A percentile compares a stretch with the other conserved stretches of the same genome.
Conservation (phyloP, 2,329 filamentous ascomycete species). For the Ceratocystis lukuohia region DNA sequence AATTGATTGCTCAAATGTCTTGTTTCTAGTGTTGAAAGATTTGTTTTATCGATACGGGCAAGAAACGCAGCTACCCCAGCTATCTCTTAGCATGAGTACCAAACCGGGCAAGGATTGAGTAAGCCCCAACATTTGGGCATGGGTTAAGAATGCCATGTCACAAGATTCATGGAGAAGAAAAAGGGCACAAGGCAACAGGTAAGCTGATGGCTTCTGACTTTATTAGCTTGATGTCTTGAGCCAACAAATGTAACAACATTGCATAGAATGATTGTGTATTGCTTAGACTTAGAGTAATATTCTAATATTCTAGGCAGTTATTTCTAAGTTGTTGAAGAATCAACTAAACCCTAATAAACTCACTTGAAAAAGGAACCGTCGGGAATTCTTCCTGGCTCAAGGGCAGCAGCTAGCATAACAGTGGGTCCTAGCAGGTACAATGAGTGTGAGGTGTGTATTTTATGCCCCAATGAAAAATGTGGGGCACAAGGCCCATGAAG, state of each 20-base stretch:
- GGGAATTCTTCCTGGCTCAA: constrained; percentile 1
- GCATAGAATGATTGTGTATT: too few relatives aligned
- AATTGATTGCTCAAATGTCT: not conserved
- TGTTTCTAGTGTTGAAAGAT: not conserved
- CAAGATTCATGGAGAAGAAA: not conserved
- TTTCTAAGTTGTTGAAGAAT: too few relatives aligned
- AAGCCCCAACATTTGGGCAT: constrained; percentile 4
- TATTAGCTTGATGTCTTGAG: too few relatives aligned
- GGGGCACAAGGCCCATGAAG: not conserved
- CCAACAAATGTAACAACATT: too few relatives aligned
- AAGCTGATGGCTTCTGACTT: too few relatives aligned
- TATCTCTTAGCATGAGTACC: not conserved
- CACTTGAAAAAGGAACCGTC: constrained; percentile 2
- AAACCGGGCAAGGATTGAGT: not conserved
- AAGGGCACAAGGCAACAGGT: not conserved
- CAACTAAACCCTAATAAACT: not conserved
- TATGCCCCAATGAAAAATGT: constrained; percentile 17
- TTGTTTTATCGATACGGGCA: not conserved
- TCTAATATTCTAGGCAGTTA: too few relatives aligned
- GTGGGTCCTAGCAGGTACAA: not conserved
- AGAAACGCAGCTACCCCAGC: not conserved
- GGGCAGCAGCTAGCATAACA: not conserved
- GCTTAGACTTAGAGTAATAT: too few relatives aligned
- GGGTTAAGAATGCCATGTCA: not conserved
- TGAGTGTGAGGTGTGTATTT: not conserved